Conservation (phyloP, 2,329 filamentous ascomycete species). For the Xylariales sp. region DNA sequence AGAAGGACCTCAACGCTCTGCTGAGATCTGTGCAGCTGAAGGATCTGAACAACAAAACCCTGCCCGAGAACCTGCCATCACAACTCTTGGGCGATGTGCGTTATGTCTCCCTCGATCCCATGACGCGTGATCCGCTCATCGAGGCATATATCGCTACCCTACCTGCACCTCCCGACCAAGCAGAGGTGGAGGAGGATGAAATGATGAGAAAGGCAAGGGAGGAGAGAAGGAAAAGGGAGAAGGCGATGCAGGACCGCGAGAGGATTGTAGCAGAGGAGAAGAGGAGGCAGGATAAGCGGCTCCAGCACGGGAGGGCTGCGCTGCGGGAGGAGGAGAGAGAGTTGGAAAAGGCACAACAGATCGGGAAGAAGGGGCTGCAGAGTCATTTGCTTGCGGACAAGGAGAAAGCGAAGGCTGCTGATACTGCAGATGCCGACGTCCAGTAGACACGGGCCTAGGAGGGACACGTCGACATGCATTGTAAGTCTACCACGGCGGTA, state of each 20-base stretch:
- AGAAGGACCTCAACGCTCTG: conserved; percentile 63
- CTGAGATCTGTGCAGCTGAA: conserved; percentile 57
- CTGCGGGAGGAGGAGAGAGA: conserved; percentile 64
- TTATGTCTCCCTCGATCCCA: conserved; percentile 61
- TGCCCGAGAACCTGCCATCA: conserved; percentile 53
- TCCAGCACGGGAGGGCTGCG: conserved; percentile 56
- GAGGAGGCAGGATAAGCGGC: conserved; percentile 51
- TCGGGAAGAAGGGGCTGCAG: conserved; percentile 62
- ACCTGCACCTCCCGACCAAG: conserved; percentile 45
- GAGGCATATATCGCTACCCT: conserved; percentile 63
- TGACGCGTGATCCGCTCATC: conserved; percentile 59
- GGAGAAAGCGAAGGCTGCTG: too few relatives aligned
- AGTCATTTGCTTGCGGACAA: conserved; percentile 47
- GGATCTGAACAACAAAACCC: conserved; percentile 55
- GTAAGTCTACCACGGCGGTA: too few relatives aligned
- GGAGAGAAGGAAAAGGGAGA: conserved; percentile 56
- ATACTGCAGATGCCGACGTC: too few relatives aligned
- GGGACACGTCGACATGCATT: too few relatives aligned
- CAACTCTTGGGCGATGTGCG: conserved; percentile 62
- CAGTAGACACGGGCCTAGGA: too few relatives aligned
- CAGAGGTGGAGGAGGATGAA: conserved; percentile 46
- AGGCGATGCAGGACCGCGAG: conserved; percentile 62
- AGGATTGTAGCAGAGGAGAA: conserved; percentile 59
- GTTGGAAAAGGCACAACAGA: conserved; percentile 63
- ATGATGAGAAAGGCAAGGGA: conserved; percentile 43